Conservation (phyloP, 495 filamentous ascomycete species). For the Antarctomyces pellizariae region DNA sequence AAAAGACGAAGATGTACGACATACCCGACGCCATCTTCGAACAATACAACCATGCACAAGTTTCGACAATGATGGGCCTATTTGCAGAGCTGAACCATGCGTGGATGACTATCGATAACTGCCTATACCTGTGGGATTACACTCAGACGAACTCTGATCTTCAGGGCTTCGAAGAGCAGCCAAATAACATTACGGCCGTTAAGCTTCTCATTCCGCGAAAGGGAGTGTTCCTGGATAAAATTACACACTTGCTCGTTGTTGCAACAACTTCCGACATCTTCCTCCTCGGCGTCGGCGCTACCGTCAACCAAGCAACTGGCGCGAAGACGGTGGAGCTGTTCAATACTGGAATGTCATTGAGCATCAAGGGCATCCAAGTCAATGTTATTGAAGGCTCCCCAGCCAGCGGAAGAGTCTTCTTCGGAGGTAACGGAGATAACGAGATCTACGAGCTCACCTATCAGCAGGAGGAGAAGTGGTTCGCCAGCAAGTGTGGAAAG, state of each 20-base stretch:
- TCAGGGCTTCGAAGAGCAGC: slow-evolving; percentile 79
- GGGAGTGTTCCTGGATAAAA: slow-evolving; percentile 65
- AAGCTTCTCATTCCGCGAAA: slow-evolving; percentile 52
- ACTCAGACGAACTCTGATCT: slow-evolving; percentile 65
- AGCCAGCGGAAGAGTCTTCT: slow-evolving; percentile 72
- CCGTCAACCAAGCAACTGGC: slow-evolving; percentile 30
- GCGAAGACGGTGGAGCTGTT: slow-evolving; percentile 50
- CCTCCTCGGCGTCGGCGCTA: slow-evolving; percentile 52
- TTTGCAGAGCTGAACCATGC: slow-evolving; percentile 86
- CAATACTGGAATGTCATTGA: slow-evolving; percentile 57
- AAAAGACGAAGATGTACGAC: slow-evolving; percentile 54
- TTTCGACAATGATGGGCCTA: slow-evolving; percentile 72
- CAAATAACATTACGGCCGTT: slow-evolving; percentile 64
- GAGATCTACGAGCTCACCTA: slow-evolving; percentile 88
- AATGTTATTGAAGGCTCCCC: slow-evolving; percentile 52
- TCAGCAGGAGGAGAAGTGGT: slow-evolving; percentile 94
- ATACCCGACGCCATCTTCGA: slow-evolving; percentile 78
- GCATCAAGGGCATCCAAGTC: slow-evolving; percentile 47
- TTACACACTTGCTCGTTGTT: slow-evolving; percentile 72
- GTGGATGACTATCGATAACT: slow-evolving; percentile 89
- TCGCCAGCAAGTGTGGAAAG: slow-evolving; percentile 54
- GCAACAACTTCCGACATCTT: slow-evolving; percentile 67
- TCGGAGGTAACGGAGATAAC: slow-evolving; percentile 52
- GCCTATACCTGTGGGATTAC: slow-evolving; percentile 95
- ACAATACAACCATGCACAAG: slow-evolving; percentile 63